These are phyloP conservation scores for Mycosphaerella sp. DNA, from an alignment of 2,329 filamentous ascomycete species.

Conservation along the genomic window DNA sequence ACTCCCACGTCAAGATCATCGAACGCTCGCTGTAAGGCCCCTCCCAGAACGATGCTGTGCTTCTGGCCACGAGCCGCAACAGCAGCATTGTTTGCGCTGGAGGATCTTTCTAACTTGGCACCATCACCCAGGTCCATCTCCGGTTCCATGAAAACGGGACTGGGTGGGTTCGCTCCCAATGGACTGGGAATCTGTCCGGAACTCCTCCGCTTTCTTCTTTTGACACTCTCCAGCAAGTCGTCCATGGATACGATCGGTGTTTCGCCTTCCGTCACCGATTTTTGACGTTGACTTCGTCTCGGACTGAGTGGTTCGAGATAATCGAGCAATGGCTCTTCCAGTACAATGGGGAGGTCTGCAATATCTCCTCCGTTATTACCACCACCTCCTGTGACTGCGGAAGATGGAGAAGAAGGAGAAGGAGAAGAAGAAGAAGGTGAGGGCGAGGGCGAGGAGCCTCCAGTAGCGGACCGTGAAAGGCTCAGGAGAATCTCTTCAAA, in stretches of 20 bases:
- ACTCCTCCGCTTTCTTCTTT: slow-evolving; percentile 26
- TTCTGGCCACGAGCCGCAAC: slow-evolving; percentile 7
- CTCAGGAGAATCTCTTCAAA: slow-evolving; percentile 27
- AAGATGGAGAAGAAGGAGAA: not conserved
- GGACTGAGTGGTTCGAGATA: slow-evolving; percentile 19
- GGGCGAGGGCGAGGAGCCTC: not conserved
- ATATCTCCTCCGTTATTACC: slow-evolving; percentile 6
- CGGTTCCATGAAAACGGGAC: not conserved
- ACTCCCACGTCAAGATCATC: slow-evolving; percentile 28
- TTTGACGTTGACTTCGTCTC: slow-evolving; percentile 3
- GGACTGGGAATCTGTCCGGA: slow-evolving; percentile 23
- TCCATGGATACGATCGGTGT: slow-evolving; percentile 26
- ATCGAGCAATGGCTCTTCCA: slow-evolving; percentile 2
- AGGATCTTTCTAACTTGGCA: slow-evolving; percentile 1
- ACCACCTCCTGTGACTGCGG: not conserved
- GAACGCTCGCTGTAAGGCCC: slow-evolving; percentile 13
- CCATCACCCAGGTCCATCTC: not conserved
- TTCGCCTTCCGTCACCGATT: slow-evolving; percentile 14
- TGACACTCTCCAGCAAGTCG: slow-evolving; percentile 26
- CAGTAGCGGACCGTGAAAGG: slow-evolving; percentile 3
- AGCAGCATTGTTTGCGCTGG: not conserved
- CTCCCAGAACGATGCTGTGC: slow-evolving; percentile 16
- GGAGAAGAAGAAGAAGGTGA: not conserved
- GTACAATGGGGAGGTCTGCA: slow-evolving; percentile 1
- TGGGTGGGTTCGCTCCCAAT: slow-evolving; percentile 24